phyloP scores from a whole-genome alignment of 106 monocot species.

The Allium sativum region DNA sequence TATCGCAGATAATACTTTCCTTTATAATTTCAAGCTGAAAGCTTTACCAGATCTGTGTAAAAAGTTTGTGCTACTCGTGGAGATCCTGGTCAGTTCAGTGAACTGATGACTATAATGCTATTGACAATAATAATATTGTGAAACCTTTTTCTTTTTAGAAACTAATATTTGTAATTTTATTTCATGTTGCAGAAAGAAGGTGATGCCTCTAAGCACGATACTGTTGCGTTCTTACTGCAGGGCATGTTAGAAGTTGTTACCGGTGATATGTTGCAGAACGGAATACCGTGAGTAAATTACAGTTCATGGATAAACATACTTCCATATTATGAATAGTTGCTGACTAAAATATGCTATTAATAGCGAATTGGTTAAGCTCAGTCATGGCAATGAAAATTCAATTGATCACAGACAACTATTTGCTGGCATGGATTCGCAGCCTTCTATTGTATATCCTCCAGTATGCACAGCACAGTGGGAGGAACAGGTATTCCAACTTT shows the following conservation, averaged over 20 bases:
- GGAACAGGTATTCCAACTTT: too few relatives aligned
- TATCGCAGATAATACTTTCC: constrained; percentile 67
- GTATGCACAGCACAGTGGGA: constrained; percentile 67
- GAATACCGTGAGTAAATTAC: constrained; percentile 49
- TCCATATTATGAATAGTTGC: constrained; percentile 22
- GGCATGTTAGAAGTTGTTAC: too few relatives aligned
- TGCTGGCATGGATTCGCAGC: constrained; percentile 80
- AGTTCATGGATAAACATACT: too few relatives aligned
- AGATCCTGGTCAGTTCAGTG: too few relatives aligned
- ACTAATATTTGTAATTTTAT: too few relatives aligned
- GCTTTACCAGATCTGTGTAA: constrained; percentile 64
- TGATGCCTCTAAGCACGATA: constrained; percentile 86
- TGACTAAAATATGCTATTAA: constrained; percentile 80
- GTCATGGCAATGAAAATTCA: constrained; percentile 89
- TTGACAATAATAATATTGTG: too few relatives aligned
- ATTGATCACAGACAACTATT: constrained; percentile 81
- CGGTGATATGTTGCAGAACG: constrained; percentile 99
- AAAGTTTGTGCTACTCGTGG: constrained; percentile 84
- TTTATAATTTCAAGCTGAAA: constrained; percentile 77
- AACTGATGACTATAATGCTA: background rate
- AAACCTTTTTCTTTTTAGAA: background rate
- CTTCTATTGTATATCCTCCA: too few relatives aligned
- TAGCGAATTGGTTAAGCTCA: constrained; percentile 87
- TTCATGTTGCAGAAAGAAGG: constrained; percentile 32
- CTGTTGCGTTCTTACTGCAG: constrained; percentile 77